Conservation (phyloP, 306 rosid species). For the Casuarina glauca region DNA sequence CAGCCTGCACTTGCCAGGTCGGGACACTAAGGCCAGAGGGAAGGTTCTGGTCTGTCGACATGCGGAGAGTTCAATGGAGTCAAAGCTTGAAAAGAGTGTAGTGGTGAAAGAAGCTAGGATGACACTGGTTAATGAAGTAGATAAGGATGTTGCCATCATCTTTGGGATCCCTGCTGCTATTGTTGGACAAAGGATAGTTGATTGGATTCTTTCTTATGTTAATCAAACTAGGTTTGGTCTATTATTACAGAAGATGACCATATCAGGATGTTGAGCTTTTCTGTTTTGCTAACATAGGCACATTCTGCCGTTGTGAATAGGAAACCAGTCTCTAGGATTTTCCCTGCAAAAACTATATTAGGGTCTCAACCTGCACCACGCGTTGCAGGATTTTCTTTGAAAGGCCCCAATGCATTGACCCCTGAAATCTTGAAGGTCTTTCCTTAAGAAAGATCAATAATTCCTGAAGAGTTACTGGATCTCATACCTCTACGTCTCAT, state of each 20-base stretch:
- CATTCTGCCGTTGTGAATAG: slow-evolving; percentile 36
- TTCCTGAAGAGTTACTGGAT: neutral
- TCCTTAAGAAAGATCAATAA: slow-evolving; percentile 15
- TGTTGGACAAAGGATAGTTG: slow-evolving; percentile 49
- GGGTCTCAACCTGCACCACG: slow-evolving; percentile 80
- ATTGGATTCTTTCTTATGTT: slow-evolving; percentile 48
- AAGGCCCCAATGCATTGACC: slow-evolving; percentile 75
- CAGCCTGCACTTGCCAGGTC: too few species aligned
- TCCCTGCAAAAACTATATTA: slow-evolving; percentile 54
- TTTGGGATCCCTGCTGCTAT: slow-evolving; percentile 71
- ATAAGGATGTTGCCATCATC: slow-evolving; percentile 58
- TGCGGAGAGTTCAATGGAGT: slow-evolving; percentile 57
- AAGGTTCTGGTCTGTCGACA: slow-evolving; percentile 77
- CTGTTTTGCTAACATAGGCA: slow-evolving; percentile 27
- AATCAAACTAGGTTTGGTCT: slow-evolving; percentile 52
- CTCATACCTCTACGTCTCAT: neutral
- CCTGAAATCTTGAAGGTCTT: slow-evolving; percentile 77
- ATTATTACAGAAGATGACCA: slow-evolving; percentile 22
- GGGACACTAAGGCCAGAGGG: slow-evolving; percentile 58
- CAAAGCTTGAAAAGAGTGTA: slow-evolving; percentile 63
- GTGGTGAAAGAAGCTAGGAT: slow-evolving; percentile 71
- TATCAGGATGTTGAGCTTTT: slow-evolving; percentile 11
- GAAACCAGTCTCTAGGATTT: slow-evolving; percentile 49
- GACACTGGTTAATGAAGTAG: slow-evolving; percentile 64
- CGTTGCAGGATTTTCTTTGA: slow-evolving; percentile 72